Base-by-base conservation (phyloP, 352 stramenopile genomes). In the Pythium grandisporangium region DNA sequence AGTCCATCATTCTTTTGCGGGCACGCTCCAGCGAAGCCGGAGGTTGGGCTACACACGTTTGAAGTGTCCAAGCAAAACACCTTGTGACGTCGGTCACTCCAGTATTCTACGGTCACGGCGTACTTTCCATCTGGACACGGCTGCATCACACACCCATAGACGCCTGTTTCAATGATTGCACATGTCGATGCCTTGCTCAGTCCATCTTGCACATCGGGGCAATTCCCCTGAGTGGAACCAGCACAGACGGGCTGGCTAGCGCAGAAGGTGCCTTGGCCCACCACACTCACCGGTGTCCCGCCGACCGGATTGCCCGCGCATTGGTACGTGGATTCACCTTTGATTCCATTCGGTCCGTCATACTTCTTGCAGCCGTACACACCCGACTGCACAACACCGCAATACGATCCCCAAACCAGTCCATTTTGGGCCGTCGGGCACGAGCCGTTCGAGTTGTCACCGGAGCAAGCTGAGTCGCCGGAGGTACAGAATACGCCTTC, bases 131-230 rank as follows among this genome's bases (percentile, higher is more conserved):
- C n/a, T n/a, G n/a, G n/a, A n/a, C n/a, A n/a, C n/a, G n/a, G n/a
- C n/a, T n/a, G n/a, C n/a, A 38, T 17, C 33, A 42, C 37, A 27
- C 37, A 42, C 16, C 37, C 37, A 20, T 42, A 42, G 8, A 42
- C 37, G 23, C 37, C 37, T 14, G 37, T 23, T n/a, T 12, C 11
- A 7, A 42, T 21, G 7, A 19, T 17, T 11, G 10, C 37, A 42
- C 37, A 42, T 7, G 8, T 8, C n/a, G 37, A 42, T n/a, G 19
- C 37, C 14, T 16, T 11, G 16, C 8, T 21, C 20, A 42, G 17
- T 13, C 37, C 37, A 8, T 29, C n/a, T 27, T 42, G 37, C 14
- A 42, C 29, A 17, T 12, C 19, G 8, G 37, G 37, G 17, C 37
- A 42, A 7, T 42, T 27, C 16, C 37, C 37, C 10, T 11, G 20